Evolutionary conservation across 495 filamentous ascomycete species (phyloP), one percentile per base, ranked within the genome.

Genomic region (Platismatia glauca): DNA sequence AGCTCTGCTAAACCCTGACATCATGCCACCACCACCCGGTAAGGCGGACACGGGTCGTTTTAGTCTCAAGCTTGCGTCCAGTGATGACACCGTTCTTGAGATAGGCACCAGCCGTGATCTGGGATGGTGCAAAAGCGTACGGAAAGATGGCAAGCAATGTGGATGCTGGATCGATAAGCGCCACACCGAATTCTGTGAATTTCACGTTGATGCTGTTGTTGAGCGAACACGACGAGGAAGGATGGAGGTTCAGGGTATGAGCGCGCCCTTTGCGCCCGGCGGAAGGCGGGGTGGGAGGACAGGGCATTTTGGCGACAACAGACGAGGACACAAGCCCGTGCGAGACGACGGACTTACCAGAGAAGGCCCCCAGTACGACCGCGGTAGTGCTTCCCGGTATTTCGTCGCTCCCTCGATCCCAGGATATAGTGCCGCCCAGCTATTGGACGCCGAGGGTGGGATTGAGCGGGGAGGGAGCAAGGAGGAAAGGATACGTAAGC

Each of bases 131-230:
- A 92, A 91, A 71, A 81, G 81, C 22, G 75, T 90, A 56, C 89
- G 88, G 67, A 91, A 88, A 66, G 91, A 96, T 74, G 92, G 93
- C 31, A 81, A 87, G 64, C 77, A 78, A 41, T 99, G 94, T 71
- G 82, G 81, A 33, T 75, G 79, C 55, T 99, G 95, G 95, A 79
- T 99, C 38, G 91, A 99, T 71, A 82, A 79, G 60, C 81, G 89
- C 13, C 89, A 90, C 68, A 96, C 91, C 9, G 88, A 95, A 65
- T 90, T 88, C 71, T 99, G 94, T 75, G 89, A 95, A 64, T 99
- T 89, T 67, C 94, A 99, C 69, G 82, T 95, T 67, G 89, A 96
- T 68, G 71, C 86, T 22, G 86, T 87, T 20, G 73, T 97, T 2
- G 82, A 86, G 57, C 89, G 87, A 65, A 84, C 84, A 4, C 85